Evolutionary conservation across 305 asterid species (phyloP), one percentile per base, ranked within the genome.

Genomic region (Ilex paraguariensis): DNA sequence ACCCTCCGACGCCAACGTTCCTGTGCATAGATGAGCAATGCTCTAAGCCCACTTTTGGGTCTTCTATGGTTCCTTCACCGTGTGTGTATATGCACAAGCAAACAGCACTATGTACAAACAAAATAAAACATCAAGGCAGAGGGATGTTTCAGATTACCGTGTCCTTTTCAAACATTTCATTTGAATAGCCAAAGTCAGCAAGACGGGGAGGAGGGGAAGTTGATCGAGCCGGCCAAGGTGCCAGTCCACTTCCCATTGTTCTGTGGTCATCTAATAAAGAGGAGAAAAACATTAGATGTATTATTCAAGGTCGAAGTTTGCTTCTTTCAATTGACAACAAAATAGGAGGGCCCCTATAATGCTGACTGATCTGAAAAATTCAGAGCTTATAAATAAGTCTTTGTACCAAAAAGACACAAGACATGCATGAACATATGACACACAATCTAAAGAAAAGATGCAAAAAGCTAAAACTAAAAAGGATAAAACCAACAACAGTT

Each of bases 191-290:
- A 66, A 91, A 89, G 81, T 91, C 98, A 76, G 95, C 87, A 75
- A 92, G 96, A 46, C 97, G 87, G 7, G 96, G 98, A 45, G 98
- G 96, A 57, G 97, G 87, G 63, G 96, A 32, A 32, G 95, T 87
- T 69, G 89, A 63, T 66, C 98, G 82, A 12, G 96, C 88, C 52
- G 98, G 98, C 98, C 98, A 92, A 45, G 97, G 97, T 54, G 88
- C 91, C 69, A 92, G 83, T 66, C 90, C 96, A 57, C 96, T 87
- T 57, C 97, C 98, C 59, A 67, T 66, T 36, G 82, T 72, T 63
- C 77, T 83, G 76, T 92, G 97, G 69, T 89, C 98, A 82, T 85
- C 98, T 92, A 50, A 59, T 59, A 62, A 16, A 69, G 53, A 6
- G 6, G 55, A 68, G 17, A 32, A 31, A 36, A 1, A 5, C 9